These are phyloP conservation scores for Alloascoidea africana DNA, from an alignment of 805 yeast genomes.

Conservation along the genomic window DNA sequence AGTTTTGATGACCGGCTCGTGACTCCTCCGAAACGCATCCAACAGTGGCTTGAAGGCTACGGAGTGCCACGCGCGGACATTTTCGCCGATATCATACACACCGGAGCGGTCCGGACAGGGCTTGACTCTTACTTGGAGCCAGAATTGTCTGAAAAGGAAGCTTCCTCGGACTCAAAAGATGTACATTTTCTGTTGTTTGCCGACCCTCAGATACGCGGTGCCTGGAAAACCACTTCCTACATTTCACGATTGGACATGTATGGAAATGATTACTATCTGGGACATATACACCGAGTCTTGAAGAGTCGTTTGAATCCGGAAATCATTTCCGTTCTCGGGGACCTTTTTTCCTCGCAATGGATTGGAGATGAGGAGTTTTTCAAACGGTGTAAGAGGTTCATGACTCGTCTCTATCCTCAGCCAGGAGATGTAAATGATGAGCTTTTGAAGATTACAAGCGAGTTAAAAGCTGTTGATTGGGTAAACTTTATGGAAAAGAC, in stretches of 20 bases:
- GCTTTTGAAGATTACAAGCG: neutral
- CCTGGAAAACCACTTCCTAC: constrained; percentile 55
- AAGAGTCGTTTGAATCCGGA: constrained; percentile 53
- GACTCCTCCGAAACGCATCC: neutral
- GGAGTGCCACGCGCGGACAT: constrained; percentile 1
- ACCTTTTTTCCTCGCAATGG: constrained; percentile 90
- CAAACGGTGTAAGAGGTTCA: constrained; percentile 55
- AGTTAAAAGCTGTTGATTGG: constrained; percentile 1
- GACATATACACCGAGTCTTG: constrained; percentile 67
- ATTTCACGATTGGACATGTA: constrained; percentile 66
- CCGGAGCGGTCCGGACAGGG: neutral
- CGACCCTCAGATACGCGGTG: constrained; percentile 94
- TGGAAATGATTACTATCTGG: constrained; percentile 83
- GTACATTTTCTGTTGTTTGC: constrained; percentile 39
- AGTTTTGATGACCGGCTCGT: constrained; percentile 3
- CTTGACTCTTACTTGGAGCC: neutral
- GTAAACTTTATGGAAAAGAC: neutral
- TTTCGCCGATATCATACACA: neutral
- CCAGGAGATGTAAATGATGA: constrained; percentile 1
- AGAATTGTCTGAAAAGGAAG: neutral
- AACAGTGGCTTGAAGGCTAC: neutral
- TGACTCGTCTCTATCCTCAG: constrained; percentile 1
- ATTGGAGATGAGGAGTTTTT: constrained; percentile 79
- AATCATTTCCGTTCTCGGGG: constrained; percentile 78
- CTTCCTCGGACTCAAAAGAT: too few species aligned